Conservation (phyloP, 2,329 filamentous ascomycete genomes). For the Onygenales sp. region DNA sequence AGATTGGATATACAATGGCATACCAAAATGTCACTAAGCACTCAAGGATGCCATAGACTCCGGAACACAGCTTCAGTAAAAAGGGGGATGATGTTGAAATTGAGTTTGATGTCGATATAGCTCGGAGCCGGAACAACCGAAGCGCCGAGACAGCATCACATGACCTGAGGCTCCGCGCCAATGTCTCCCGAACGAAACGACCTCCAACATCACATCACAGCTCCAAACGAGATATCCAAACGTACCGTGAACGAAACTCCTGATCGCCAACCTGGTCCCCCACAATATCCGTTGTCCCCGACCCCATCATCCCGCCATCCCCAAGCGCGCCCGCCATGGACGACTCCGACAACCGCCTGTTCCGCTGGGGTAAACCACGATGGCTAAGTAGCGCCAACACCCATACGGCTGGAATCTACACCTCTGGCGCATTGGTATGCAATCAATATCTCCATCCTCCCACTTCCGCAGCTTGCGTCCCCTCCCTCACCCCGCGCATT, state of each 20-base stretch:
- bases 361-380: conserved; percentile 57
- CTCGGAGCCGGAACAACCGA: background rate
- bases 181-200: no score
- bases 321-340: conserved; percentile 20
- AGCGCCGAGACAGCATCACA: background rate
- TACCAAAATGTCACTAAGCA: no score
- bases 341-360: conserved; percentile 47
- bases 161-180: background rate
- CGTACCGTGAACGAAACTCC: no score
- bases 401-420: conserved; percentile 56
- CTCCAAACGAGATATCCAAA: no score
- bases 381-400: conserved; percentile 58
- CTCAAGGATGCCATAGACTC: no score
- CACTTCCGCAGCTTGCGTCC: background rate
- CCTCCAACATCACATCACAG: background rate
- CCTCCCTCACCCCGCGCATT: conserved; percentile 6
- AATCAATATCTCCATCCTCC: conserved; percentile 2
- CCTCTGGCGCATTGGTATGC: conserved; percentile 54
- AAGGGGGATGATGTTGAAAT: no score
- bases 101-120: background rate
- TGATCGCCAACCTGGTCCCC: no score
- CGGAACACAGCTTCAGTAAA: no score
- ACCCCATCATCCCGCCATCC: background rate
- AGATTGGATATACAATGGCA: no score
- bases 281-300: background rate